Evolutionary conservation across 176 grass and related monocot species (phyloP), one percentile per base, ranked within the genome.

Genomic region (Tillandsia fasciculata): DNA sequence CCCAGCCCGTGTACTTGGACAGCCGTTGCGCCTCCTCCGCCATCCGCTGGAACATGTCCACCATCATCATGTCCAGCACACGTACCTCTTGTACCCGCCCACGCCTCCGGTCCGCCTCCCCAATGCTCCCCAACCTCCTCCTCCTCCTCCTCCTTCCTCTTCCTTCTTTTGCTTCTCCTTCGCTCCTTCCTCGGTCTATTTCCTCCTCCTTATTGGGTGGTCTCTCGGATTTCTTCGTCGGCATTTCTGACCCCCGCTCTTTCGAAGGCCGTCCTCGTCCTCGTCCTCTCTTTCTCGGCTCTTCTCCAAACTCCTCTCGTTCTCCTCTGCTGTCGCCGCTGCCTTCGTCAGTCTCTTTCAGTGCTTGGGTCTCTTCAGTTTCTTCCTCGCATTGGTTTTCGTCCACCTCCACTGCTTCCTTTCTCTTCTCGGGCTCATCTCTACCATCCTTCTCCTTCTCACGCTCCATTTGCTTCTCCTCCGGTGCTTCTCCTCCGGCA

Each of bases 21-120:
- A 72, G 20, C 2, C 51, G 12, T 3, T 3, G 52, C 17, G 70
- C 70, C 51, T 72, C 70, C 8, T 72, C 78, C 0, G 88, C 88
- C 4, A 96, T 78, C 8, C 88, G 78, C 78, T 96, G 86, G 67
- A 96, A 96, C 85, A 96, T 85, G 81, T 91, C 92, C 0, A 76
- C 79, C 86, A 96, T 89, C 83, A 91, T 80, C 76, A 84, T 86
- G 81, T 87, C 88, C 12, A 92, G 75, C 48, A 89, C 80, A 96
- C 80, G 67, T 89, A 96, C 48, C 70, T 71, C 88, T 85, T 96
- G 88, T 87, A 91, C 51, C 88, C 86, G 8, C 86, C 80, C 1
- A 77, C 4, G 2, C 85, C 80, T 14, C 80, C 88, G 74, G 67
- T 70, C 49, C 12, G 33, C 63, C 17, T 79, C 80, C 0, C 73